Conservation (phyloP, 2,329 filamentous ascomycete genomes). For the Orbilia brochopaga region DNA sequence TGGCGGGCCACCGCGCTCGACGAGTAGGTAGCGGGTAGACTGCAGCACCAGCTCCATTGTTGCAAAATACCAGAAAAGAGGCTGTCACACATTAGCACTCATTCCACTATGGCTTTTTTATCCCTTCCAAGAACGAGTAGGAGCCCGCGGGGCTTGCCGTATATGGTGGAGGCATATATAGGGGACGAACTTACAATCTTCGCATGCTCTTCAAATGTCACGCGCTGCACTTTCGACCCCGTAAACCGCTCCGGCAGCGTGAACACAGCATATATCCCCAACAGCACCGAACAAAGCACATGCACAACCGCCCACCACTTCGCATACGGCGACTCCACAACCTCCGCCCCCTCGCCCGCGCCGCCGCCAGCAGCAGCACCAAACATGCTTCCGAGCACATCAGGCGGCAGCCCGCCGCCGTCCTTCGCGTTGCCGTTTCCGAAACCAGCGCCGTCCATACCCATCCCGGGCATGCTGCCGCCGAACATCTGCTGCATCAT, state of each 20-base stretch:
- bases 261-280: slow-evolving; percentile 52
- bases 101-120: neutral
- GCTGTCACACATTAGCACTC: slow-evolving; percentile 56
- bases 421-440: slow-evolving; percentile 57
- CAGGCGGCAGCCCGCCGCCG: slow-evolving; percentile 49
- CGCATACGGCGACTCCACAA: slow-evolving; percentile 45
- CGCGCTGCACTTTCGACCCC: slow-evolving; percentile 51
- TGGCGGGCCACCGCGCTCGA: slow-evolving; percentile 65
- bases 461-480: slow-evolving; percentile 57
- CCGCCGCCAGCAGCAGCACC: slow-evolving; percentile 54
- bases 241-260: slow-evolving; percentile 49
- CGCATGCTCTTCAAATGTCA: slow-evolving; percentile 22
- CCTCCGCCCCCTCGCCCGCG: slow-evolving; percentile 38
- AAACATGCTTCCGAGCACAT: slow-evolving; percentile 55
- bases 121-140: no score
- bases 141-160: no score
- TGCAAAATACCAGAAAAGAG: slow-evolving; percentile 81
- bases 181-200: slow-evolving; percentile 32
- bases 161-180: slow-evolving; percentile 5
- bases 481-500: slow-evolving; percentile 77
- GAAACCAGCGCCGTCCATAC: slow-evolving; percentile 52
- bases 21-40: slow-evolving; percentile 71
- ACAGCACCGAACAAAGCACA: slow-evolving; percentile 51
- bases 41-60: slow-evolving; percentile 76
- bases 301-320: slow-evolving; percentile 54